Base-by-base conservation (phyloP, 768 basidiomycete species). In the Crassisporium funariophilum region DNA sequence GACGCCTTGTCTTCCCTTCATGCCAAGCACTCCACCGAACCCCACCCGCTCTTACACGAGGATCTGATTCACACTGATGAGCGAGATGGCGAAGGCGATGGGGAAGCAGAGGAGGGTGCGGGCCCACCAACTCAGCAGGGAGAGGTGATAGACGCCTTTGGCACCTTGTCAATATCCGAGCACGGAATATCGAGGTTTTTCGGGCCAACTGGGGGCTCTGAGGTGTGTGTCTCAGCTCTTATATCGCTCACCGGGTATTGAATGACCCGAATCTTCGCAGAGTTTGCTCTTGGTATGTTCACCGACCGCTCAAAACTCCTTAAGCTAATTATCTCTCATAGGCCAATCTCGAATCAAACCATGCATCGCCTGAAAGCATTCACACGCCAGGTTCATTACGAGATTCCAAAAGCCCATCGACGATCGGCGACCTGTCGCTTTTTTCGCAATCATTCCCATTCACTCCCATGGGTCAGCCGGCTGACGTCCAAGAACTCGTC, bases 361-460 rank as follows among this genome's bases (percentile, higher is more conserved):
- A 53, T n/a, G 29, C 50, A 25, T 57, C 64, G 25, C 57, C 64
- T 10, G 47, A 54, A 15, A 43, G 49, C 38, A 49, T 51, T 34
- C 46, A 52, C 23, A 57, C 64, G 16, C 58, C 60, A 11, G 64
- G 67, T 33, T 58, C 59, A 13, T 25, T 47, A n/a, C 53, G 43
- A 35, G 54, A 49, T 8, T 49, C 60, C 1, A 53, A 54, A 16
- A 55, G 49, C 41, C 58, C 66, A 1, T 42, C 56, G 9, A 47
- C 42, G 6, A 50, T 61, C 6, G 55, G 57, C 19, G 62, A 68
- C n/a, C 63, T 74, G 7, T 46, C 71, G 12, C 71, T 75, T 52
- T 84, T 86, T 61, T 81, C 83, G 4, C 74, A 72, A 31, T 66
- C 77, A 16, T 87, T 86, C 59, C 84, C 83, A 0, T 81, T 86